Conservation (phyloP, 345 rosid genomes). For the Gossypium ekmanianum region DNA sequence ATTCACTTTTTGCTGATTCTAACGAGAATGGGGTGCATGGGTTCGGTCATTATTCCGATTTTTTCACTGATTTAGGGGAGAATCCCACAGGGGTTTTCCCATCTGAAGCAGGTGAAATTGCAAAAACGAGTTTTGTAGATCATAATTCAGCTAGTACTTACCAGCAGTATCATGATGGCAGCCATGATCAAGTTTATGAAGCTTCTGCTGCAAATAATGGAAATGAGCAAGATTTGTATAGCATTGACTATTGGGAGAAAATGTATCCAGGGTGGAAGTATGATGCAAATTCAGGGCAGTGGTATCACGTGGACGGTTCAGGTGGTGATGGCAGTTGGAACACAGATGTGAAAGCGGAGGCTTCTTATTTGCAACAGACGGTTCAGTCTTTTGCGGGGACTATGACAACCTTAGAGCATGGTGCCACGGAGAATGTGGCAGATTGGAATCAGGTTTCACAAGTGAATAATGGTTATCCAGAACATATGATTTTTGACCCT, state of each 20-base stretch:
- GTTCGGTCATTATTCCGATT: constrained; percentile 71
- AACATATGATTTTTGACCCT: constrained; percentile 83
- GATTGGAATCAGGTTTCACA: constrained; percentile 67
- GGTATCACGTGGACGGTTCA: constrained; percentile 66
- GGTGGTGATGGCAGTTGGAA: constrained; percentile 42
- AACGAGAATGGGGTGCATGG: constrained; percentile 43
- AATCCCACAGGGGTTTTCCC: constrained; percentile 39
- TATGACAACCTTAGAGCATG: constrained; percentile 31
- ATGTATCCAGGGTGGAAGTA: constrained; percentile 89
- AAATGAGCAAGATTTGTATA: constrained; percentile 46
- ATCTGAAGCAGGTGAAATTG: constrained; percentile 31
- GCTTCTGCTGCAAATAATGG: constrained; percentile 28
- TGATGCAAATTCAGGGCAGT: constrained; percentile 67
- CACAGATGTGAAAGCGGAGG: constrained; percentile 46
- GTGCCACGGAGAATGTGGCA: constrained; percentile 53
- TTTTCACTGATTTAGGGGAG: constrained; percentile 56
- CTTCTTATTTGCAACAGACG: constrained; percentile 57
- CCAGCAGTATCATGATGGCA: constrained; percentile 32
- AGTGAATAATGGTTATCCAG: constrained; percentile 71
- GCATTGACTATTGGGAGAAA: constrained; percentile 68
- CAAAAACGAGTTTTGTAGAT: constrained; percentile 19
- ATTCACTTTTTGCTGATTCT: constrained; percentile 65
- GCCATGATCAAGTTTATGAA: constrained; percentile 28
- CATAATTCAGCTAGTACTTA: constrained; percentile 26
- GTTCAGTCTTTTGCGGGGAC: constrained; percentile 51